These are phyloP conservation scores for Cantharellus anzutake DNA, from an alignment of 768 basidiomycete genomes.

Conservation along the genomic window DNA sequence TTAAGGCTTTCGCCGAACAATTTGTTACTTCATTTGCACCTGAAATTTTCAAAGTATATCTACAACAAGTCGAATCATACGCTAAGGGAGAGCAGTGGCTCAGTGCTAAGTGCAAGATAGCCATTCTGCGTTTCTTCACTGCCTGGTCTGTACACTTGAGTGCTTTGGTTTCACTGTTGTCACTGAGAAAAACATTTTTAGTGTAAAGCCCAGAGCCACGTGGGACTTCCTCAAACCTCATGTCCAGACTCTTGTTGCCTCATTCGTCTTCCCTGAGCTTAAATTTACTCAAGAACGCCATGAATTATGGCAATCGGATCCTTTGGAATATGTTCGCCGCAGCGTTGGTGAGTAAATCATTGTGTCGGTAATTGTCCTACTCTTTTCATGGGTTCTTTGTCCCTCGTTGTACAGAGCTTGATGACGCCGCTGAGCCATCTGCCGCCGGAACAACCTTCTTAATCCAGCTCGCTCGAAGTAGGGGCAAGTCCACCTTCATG, in stretches of 20 bases:
- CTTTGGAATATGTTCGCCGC: constrained; percentile 61
- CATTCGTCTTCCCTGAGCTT: constrained; percentile 73
- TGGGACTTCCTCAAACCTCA: constrained; percentile 80
- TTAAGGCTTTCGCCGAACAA: constrained; percentile 52
- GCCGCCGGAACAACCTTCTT: constrained; percentile 68
- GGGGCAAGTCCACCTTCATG: constrained; percentile 67
- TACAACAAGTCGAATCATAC: constrained; percentile 48
- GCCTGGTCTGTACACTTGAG: constrained; percentile 42
- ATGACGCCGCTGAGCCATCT: constrained; percentile 56
- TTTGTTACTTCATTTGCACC: constrained; percentile 67
- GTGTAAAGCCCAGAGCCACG: constrained; percentile 85
- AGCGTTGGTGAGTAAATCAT: constrained; percentile 38
- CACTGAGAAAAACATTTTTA: constrained; percentile 14
- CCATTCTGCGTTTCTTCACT: constrained; percentile 69
- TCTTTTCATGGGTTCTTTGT: neutral
- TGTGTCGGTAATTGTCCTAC: neutral
- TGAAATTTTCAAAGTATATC: constrained; percentile 67
- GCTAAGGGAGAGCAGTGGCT: constrained; percentile 63
- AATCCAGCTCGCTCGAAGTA: constrained; percentile 52
- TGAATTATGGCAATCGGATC: constrained; percentile 62
- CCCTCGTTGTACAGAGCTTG: constrained; percentile 46
- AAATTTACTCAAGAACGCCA: constrained; percentile 52
- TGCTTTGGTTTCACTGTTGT: neutral
- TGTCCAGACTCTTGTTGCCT: constrained; percentile 53
- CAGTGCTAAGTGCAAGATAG: constrained; percentile 65